These are phyloP conservation scores for Solanum tacnaense DNA, from an alignment of 257 asterid species.

Conservation along the genomic window DNA sequence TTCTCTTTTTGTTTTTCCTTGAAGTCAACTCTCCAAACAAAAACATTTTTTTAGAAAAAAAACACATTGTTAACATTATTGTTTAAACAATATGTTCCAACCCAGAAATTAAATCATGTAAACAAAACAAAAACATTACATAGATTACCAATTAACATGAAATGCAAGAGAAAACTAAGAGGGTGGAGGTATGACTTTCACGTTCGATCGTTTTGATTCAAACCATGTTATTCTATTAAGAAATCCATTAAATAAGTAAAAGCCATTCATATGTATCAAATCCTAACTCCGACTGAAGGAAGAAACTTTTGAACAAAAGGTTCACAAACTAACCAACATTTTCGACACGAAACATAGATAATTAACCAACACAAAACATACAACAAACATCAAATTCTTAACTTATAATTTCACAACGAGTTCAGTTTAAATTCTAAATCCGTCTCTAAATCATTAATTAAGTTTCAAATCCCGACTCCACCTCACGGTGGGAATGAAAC, in stretches of 20 bases:
- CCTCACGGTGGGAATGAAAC: neutral
- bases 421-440: too few relatives aligned
- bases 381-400: neutral
- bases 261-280: accelerated
- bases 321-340: neutral
- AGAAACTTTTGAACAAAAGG: neutral
- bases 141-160: too few relatives aligned
- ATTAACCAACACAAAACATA: neutral
- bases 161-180: neutral
- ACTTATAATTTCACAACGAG: neutral
- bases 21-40: neutral
- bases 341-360: neutral
- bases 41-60: neutral
- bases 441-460: neutral
- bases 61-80: neutral
- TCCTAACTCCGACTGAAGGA: neutral
- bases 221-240: neutral
- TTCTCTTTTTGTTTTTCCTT: neutral
- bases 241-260: neutral
- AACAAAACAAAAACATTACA: neutral
- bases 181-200: accelerated
- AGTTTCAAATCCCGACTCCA: neutral
- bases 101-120: neutral
- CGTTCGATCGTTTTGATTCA: neutral
- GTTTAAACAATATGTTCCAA: neutral